These are phyloP conservation scores for Aspergillus awamori DNA, from an alignment of 2,329 filamentous ascomycete species.

Conservation along the genomic window DNA sequence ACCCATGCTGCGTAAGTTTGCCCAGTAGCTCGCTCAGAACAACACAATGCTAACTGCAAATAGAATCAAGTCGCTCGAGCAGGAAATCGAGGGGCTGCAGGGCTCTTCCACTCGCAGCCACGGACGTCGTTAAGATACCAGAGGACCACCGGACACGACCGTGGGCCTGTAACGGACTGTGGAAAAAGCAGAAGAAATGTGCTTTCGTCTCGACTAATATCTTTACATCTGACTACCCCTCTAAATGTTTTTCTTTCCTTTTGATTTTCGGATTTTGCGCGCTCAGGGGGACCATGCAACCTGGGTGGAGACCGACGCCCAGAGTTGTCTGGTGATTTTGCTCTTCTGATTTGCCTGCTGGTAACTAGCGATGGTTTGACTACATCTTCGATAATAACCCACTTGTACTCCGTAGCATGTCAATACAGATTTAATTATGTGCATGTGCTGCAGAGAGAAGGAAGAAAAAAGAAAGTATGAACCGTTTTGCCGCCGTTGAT, in stretches of 20 bases:
- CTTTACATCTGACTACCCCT: slow-evolving; percentile 41
- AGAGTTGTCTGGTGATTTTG: slow-evolving; percentile 33
- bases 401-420: slow-evolving; percentile 44
- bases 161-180: slow-evolving; percentile 22
- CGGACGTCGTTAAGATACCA: slow-evolving; percentile 73
- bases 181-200: slow-evolving; percentile 29
- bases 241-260: slow-evolving; percentile 24
- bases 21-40: neutral
- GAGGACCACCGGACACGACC: slow-evolving; percentile 19
- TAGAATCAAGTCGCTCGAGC: slow-evolving; percentile 64
- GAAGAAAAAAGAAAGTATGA: neutral
- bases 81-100: slow-evolving; percentile 91
- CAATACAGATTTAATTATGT: slow-evolving; percentile 43
- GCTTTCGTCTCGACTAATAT: slow-evolving; percentile 36
- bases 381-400: slow-evolving; percentile 47
- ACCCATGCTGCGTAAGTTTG: slow-evolving; percentile 75
- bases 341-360: slow-evolving; percentile 41
- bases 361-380: slow-evolving; percentile 47
- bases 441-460: neutral
- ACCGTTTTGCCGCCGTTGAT: neutral
- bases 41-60: slow-evolving; percentile 30
- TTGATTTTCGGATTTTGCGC: slow-evolving; percentile 32
- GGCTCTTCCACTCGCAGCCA: slow-evolving; percentile 87
- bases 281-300: slow-evolving; percentile 36
- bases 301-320: slow-evolving; percentile 14